phyloP scores from a whole-genome alignment of 345 rosid genomes.

The Ceriops decandra region DNA sequence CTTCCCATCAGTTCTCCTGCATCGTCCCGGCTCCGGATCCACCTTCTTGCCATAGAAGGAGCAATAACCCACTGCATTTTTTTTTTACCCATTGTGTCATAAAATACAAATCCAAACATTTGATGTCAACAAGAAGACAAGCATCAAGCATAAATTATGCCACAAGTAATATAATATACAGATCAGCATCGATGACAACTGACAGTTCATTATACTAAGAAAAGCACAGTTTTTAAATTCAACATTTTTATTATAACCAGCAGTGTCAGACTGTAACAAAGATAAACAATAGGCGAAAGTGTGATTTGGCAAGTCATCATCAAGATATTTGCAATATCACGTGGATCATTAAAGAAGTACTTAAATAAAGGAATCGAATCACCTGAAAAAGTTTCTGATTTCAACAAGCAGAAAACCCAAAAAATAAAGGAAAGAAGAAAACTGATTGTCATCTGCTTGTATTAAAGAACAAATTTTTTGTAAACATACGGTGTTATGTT shows the following conservation, averaged over 20 bases:
- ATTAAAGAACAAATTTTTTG: constrained; percentile 1
- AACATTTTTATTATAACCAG: background rate
- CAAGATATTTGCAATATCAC: constrained; percentile 24
- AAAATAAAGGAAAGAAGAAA: constrained; percentile 1
- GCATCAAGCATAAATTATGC: background rate
- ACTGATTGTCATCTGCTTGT: background rate
- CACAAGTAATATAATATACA: background rate
- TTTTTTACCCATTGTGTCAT: constrained; percentile 6
- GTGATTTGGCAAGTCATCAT: constrained; percentile 17
- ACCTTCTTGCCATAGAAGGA: constrained; percentile 48
- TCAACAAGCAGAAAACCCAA: constrained; percentile 10
- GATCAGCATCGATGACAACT: constrained; percentile 5
- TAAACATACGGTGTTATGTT: no score
- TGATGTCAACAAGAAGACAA: constrained; percentile 5
- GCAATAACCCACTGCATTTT: constrained; percentile 47
- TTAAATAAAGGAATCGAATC: constrained; percentile 21
- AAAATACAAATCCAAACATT: constrained; percentile 1
- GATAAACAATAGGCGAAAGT: constrained; percentile 13
- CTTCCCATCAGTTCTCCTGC: constrained; percentile 38
- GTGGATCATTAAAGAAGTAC: constrained; percentile 21
- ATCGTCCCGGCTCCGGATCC: constrained; percentile 34
- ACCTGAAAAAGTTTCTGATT: constrained; percentile 12
- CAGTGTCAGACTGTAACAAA: constrained; percentile 10
- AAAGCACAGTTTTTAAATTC: background rate
- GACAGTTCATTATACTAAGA: constrained; percentile 1